phyloP scores from a whole-genome alignment of 2,329 filamentous ascomycete species.

The Aspergillus latus region DNA sequence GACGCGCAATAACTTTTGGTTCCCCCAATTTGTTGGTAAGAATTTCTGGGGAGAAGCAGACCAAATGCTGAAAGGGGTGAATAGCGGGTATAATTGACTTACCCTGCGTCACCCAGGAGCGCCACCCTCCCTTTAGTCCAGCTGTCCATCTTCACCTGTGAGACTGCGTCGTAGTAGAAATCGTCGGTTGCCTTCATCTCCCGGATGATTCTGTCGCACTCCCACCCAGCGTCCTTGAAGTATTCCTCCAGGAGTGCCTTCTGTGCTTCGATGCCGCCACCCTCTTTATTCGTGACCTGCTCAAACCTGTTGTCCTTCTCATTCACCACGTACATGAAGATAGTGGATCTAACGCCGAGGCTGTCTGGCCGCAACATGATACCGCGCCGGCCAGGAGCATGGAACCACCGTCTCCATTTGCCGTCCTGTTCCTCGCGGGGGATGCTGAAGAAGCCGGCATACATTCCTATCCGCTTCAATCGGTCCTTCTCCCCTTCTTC shows the following conservation, averaged over 20 bases:
- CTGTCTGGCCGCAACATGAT: conserved; percentile 26
- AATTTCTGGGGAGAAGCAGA: too few species aligned
- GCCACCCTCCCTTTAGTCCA: conserved; percentile 38
- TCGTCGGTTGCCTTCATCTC: conserved; percentile 43
- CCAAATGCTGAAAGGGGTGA: too few species aligned
- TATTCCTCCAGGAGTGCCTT: conserved; percentile 29
- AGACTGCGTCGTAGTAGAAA: conserved; percentile 46
- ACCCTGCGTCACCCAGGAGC: conserved; percentile 44
- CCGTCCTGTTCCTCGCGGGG: conserved; percentile 23
- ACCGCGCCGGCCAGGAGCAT: conserved; percentile 23
- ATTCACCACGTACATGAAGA: conserved; percentile 20
- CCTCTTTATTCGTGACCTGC: background rate
- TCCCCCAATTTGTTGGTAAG: too few species aligned
- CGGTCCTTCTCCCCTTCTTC: conserved; percentile 20
- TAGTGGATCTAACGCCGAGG: conserved; percentile 11
- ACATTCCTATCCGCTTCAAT: conserved; percentile 17
- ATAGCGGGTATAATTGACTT: too few species aligned
- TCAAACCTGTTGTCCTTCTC: conserved; percentile 5
- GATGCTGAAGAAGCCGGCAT: conserved; percentile 32
- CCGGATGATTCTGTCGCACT: conserved; percentile 36
- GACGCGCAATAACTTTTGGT: too few species aligned
- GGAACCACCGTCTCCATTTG: conserved; percentile 21
- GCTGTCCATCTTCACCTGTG: conserved; percentile 35
- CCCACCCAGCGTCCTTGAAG: conserved; percentile 42
- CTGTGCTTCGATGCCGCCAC: conserved; percentile 24